Evolutionary conservation across 2,329 filamentous ascomycete species (phyloP), one percentile per base, ranked within the genome.

Genomic region (Paradendryphiella salina): DNA sequence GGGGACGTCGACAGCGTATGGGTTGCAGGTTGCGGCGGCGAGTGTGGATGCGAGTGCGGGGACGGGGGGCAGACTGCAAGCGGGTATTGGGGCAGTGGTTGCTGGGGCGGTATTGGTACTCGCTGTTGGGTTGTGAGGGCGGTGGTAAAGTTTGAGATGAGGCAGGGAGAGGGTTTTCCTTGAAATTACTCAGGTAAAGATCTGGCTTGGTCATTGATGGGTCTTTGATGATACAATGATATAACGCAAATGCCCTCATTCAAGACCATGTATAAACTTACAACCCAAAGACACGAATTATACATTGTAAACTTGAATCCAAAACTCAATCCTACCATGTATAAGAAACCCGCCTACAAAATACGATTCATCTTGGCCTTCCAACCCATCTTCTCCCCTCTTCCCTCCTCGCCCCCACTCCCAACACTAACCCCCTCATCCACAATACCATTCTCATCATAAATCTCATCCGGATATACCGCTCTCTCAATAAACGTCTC

Each of bases 401-500:
- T 23, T 1, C 43, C 28, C 1, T 50, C 54, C 14, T 62, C 61
- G 29, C 61, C 59, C 28, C 57, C 61, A 50, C 62, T 69, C 4
- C 59, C 63, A 28, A 66, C 20, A 46, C 63, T 68, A 2, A 65
- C 43, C 0, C 65, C 66, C 35, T 73, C 71, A 43, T 69, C 64
- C 1, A 64, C 61, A 28, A 62, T 51, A 11, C 62, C 67, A 8
- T 60, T 50, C 37, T 46, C 59, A 29, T 74, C 70, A 36, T 74
- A 74, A 5, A 75, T 56, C 42, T 75, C 70, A 58, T 75, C 72
- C 15, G 72, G 73, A 44, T 70, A 54, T 17, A 76, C 67, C 3
- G 72, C 66, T 43, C 53, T 67, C 4, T 71, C 66, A 14, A 86
- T 66, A 39, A 82, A 65, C 0, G 79, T 79, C 59, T 80, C 77